phyloP scores from a whole-genome alignment of 352 stramenopile species.

The Globisporangium spiculum region DNA sequence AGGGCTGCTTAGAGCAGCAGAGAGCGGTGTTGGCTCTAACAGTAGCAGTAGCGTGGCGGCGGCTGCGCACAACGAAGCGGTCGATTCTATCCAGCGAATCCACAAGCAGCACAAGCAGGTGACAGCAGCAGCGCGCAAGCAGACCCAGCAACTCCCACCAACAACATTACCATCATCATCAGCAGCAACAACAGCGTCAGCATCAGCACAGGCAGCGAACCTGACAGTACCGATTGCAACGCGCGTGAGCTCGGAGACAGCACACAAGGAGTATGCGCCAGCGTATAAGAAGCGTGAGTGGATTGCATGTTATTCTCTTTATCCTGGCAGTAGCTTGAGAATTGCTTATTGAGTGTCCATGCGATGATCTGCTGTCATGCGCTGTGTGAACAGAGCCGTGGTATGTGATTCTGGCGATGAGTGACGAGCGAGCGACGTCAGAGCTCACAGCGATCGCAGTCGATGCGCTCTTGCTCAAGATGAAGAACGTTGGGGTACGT shows the following conservation, averaged over 20 bases:
- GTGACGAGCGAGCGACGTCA: conserved; percentile 31
- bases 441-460: conserved; percentile 35
- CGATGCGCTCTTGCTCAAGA: conserved; percentile 41
- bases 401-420: conserved; percentile 65
- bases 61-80: too few relatives aligned
- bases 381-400: conserved; percentile 52
- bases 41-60: background rate
- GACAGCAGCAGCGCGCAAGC: background rate
- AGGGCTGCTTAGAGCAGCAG: conserved; percentile 1
- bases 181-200: background rate
- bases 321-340: background rate
- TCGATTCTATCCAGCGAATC: background rate
- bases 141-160: background rate
- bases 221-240: background rate
- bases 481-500: conserved; percentile 50
- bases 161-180: background rate
- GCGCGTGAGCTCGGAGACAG: conserved; percentile 5
- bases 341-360: background rate
- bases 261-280: conserved; percentile 41
- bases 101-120: conserved; percentile 1
- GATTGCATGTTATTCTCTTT: background rate
- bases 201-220: background rate
- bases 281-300: conserved; percentile 61
- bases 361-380: background rate
- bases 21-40: background rate